These are phyloP conservation scores for Xenoacremonium recifei DNA, from an alignment of 2,329 filamentous ascomycete genomes.

Conservation along the genomic window DNA sequence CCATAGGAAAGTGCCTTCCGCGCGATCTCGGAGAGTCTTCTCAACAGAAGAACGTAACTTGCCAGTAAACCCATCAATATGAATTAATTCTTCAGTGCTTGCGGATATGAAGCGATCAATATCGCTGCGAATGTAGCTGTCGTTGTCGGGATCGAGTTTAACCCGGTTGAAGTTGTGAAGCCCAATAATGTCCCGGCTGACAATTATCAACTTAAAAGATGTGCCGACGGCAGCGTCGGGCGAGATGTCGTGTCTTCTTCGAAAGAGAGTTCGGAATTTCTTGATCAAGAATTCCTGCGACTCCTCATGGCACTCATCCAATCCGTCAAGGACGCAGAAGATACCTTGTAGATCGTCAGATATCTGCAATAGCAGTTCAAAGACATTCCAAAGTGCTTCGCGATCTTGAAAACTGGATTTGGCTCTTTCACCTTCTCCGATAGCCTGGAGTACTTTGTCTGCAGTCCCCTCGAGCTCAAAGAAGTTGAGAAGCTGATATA, in stretches of 20 bases:
- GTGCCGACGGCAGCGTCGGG: no score
- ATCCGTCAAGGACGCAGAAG: constrained; percentile 1
- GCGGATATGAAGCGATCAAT: constrained; percentile 1
- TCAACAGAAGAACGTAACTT: background rate
- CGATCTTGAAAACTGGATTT: background rate
- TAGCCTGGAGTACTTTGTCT: background rate
- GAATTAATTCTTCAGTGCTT: background rate
- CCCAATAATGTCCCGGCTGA: background rate
- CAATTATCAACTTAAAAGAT: background rate
- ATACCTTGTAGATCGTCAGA: background rate
- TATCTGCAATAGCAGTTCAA: background rate
- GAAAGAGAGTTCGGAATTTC: no score
- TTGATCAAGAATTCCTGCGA: background rate
- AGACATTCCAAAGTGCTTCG: background rate
- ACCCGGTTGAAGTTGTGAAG: background rate
- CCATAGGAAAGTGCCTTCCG: constrained; percentile 4
- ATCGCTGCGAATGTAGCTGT: background rate
- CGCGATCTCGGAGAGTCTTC: background rate
- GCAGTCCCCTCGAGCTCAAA: background rate
- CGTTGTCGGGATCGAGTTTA: background rate
- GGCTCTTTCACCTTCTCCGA: background rate
- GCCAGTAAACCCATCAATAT: background rate
- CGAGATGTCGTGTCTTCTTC: no score
- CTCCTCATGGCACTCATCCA: constrained; percentile 4
- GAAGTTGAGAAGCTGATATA: constrained; percentile 1